Evolutionary conservation across 1,139 yeast species (phyloP).

Genomic region (Suhomyces panamericanus): DNA sequence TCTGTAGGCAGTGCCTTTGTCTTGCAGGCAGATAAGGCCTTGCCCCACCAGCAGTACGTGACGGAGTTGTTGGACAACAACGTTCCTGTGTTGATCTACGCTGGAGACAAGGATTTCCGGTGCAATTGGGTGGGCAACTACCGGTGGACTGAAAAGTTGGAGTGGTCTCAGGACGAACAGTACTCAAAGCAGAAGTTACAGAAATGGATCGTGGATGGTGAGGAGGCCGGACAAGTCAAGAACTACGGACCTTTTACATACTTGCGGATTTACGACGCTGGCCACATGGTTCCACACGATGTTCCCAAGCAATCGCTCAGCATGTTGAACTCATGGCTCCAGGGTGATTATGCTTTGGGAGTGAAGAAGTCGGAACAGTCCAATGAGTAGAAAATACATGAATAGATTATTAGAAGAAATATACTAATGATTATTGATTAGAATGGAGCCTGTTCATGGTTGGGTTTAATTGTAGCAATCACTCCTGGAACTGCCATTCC

Average conservation of each 20-base stretch:
- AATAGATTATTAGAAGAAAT: too few species aligned
- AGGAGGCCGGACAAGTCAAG: slow-evolving; percentile 57
- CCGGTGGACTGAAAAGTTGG: slow-evolving; percentile 20
- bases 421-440: too few species aligned
- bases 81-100: slow-evolving; percentile 18
- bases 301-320: slow-evolving; percentile 6
- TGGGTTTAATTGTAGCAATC: too few species aligned
- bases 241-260: slow-evolving; percentile 53
- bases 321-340: slow-evolving; percentile 10
- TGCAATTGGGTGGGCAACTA: slow-evolving; percentile 25
- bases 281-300: slow-evolving; percentile 54
- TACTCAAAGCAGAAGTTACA: slow-evolving; percentile 26
- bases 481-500: too few species aligned
- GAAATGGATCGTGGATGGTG: slow-evolving; percentile 45
- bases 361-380: too few species aligned
- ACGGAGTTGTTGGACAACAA: slow-evolving; percentile 13
- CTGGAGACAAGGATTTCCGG: slow-evolving; percentile 22
- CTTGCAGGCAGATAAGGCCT: slow-evolving; percentile 9
- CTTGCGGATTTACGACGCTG: slow-evolving; percentile 60
- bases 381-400: too few species aligned
- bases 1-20: neutral
- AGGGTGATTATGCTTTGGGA: slow-evolving; percentile 8
- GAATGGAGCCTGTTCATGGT: too few species aligned
- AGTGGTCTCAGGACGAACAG: slow-evolving; percentile 21
- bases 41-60: slow-evolving; percentile 14